Evolutionary conservation across 164 flowering plant genomes (phyloP), one percentile per base, ranked within the genome.

Genomic region (Macadamia integrifolia): DNA sequence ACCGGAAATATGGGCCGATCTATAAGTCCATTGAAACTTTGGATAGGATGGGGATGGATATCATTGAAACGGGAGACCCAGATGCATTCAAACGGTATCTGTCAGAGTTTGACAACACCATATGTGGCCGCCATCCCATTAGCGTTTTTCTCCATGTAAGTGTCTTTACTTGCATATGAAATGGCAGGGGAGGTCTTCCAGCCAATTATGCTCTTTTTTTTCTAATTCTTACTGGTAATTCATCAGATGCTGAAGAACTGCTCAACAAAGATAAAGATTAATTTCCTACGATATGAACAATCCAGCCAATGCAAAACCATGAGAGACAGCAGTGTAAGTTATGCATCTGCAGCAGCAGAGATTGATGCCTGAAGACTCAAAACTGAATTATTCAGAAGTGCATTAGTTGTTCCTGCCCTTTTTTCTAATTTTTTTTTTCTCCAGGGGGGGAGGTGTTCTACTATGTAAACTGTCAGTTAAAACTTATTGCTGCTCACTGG

Each of bases 91-190:
- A 91, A 70, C 40, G 78, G 49, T 95, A 95, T 67, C 76, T 92
- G 52, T 68, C 58, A 68, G 87, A 92, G 72, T 91, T 75, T 40
- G 90, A 89, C 48, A 95, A 95, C 75, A 92, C 99, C 44, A 95
- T 95, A 23, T 95, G 98, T 68, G 99, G 99, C 8, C 91, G 98
- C 32, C 99, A 95, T 75, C 99, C 98, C 46, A 92, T 95, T 29
- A 85, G 93, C 64, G 91, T 93, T 68, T 93, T 93, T 69, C 91
- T 93, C 60, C 93, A 91, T 80, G 98, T 91, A 84, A 81, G 73
- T 75, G n/a, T 46, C 55, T 55, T 35, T 6, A 50, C 28, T 58
- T 46, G 5, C 40, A 35, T 35, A 35, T 6, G 30, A 23, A 23
- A 23, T 23, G 6, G 9, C 1, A 42, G n/a, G 5, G 17, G 1